A percentile compares a stretch with the other conserved stretches of the same genome.
Evolutionary conservation across 1,139 yeast species (phyloP).

Genomic region (Hyphopichia buzzinii): DNA sequence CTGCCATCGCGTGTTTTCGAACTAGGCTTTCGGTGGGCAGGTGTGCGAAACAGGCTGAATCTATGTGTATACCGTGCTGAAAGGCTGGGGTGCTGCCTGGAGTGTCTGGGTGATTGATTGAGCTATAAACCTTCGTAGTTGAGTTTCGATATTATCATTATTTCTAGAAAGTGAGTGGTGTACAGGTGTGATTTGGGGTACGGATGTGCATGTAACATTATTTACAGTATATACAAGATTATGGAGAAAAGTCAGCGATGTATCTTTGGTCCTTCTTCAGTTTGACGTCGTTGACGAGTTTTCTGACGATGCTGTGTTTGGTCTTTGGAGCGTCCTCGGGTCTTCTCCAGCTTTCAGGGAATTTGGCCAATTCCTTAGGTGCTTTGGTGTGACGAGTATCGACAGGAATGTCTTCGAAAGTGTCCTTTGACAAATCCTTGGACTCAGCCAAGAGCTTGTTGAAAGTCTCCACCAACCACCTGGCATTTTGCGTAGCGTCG

Average conservation of each 20-base stretch:
- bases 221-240: conserved; percentile 8
- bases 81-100: no score
- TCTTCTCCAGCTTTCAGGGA: conserved; percentile 85
- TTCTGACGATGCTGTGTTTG: conserved; percentile 30
- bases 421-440: conserved; percentile 57
- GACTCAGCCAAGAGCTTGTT: conserved; percentile 61
- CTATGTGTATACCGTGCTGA: no score
- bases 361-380: conserved; percentile 44
- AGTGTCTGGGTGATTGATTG: background rate
- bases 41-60: no score
- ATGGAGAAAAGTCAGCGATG: conserved; percentile 26
- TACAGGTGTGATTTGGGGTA: background rate
- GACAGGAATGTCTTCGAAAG: conserved; percentile 73
- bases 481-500: conserved; percentile 84
- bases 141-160: background rate
- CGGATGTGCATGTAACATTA: conserved; percentile 1
- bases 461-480: conserved; percentile 64
- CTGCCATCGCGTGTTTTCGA: background rate
- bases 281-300: conserved; percentile 35
- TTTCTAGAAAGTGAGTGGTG: background rate
- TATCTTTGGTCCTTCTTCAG: conserved; percentile 32
- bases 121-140: background rate
- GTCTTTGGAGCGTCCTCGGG: conserved; percentile 63
- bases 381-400: conserved; percentile 68
- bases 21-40: no score